Evolutionary conservation across 2,329 filamentous ascomycete species (phyloP), one percentile per base, ranked within the genome.

Genomic region (Thyridium curvatum): DNA sequence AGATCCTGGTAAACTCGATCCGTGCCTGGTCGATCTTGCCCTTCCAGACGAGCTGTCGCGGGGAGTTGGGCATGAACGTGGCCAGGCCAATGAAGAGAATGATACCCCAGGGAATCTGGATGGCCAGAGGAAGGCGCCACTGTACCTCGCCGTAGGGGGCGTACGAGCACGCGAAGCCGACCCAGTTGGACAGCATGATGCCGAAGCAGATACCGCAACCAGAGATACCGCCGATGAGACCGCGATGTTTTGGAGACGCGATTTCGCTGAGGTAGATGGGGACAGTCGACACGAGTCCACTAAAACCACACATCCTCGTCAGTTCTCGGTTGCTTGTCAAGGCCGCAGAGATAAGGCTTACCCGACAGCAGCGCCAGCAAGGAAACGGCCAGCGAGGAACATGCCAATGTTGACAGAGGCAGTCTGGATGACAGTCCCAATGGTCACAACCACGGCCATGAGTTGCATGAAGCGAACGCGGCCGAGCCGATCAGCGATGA

Each of bases 201-300:
- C 73, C 74, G 37, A 74, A 69, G 3, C 70, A 64, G 41, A 77
- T 73, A 8, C 72, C 73, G 37, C 69, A 70, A 8, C 74, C 73
- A 1, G 68, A 72, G 32, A 71, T 63, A 12, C 72, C 71, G 13
- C 68, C 72, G 41, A 76, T 74, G 12, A 76, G 54, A n/a, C 72
- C 72, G 30, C 72, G 65, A 37, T 59, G 56, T 8, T 60, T 50
- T 0, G 69, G 68, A 2, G 70, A 58, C 1, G 69, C 69, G 40
- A 77, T 75, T 47, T 77, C 73, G 37, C 61, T 68, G 14, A 77
- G 65, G 41, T 77, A 77, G 45, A 77, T 69, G 0, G 72, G 72
- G 3, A 76, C 70, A 1, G 70, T 75, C 2, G 61, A 67, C 1
- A 71, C 66, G 50, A 73, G 53, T 12, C 65, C 68, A 18, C 68